These are phyloP conservation scores for Backusella sp. DNA, from an alignment of 192 early-diverging fungal genomes.

Conservation along the genomic window DNA sequence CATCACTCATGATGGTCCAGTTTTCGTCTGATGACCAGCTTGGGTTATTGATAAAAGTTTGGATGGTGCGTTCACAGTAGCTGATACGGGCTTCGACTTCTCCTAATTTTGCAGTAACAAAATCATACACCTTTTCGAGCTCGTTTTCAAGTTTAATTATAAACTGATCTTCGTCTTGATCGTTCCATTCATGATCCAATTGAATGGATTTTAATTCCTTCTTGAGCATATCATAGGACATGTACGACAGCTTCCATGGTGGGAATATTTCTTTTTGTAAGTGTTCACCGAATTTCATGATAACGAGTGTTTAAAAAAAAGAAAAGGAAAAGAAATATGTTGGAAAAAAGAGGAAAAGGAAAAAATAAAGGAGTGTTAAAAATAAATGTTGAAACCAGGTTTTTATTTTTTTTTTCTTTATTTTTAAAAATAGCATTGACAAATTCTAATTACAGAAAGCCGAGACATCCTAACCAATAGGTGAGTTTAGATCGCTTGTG, in stretches of 20 bases:
- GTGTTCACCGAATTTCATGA: conserved; percentile 90
- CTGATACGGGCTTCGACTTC: conserved; percentile 76
- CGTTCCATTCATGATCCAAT: conserved; percentile 53
- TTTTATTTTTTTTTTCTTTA: neutral
- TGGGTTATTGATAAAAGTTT: conserved; percentile 43
- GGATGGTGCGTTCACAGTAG: conserved; percentile 63
- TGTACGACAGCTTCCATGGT: conserved; percentile 81
- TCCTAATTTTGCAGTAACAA: conserved; percentile 72
- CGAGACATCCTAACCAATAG: neutral
- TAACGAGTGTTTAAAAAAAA: neutral
- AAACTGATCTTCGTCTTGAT: conserved; percentile 76
- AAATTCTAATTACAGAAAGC: conserved; percentile 9
- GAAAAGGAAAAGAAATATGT: too few species aligned
- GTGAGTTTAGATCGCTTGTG: neutral
- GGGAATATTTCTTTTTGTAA: conserved; percentile 63
- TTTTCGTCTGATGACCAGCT: conserved; percentile 49
- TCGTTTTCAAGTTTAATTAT: conserved; percentile 82
- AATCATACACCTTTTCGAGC: conserved; percentile 81
- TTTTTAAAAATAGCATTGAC: conserved; percentile 1
- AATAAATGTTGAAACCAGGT: neutral
- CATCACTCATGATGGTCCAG: conserved; percentile 54
- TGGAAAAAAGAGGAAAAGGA: neutral
- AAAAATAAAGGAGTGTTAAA: neutral
- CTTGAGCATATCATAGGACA: conserved; percentile 85
- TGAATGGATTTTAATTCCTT: conserved; percentile 70